Conservation (phyloP, 352 stramenopile genomes). For the Phytophthora sojae region DNA sequence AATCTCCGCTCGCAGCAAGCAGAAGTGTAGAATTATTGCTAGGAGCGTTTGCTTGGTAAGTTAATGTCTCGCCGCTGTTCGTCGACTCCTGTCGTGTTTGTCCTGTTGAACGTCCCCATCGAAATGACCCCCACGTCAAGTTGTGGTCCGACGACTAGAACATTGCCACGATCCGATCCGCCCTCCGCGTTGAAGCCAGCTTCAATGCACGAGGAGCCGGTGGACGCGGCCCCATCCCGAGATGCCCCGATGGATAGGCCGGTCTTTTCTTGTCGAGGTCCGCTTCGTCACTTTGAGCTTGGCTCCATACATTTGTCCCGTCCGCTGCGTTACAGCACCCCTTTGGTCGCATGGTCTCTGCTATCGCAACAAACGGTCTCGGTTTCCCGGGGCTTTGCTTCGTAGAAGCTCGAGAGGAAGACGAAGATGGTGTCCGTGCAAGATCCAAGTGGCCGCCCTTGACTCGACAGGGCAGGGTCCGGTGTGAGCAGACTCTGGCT, state of each 20-base stretch:
- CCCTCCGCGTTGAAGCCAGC: constrained; percentile 15
- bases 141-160: constrained; percentile 35
- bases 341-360: constrained; percentile 25
- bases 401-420: constrained; percentile 16
- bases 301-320: constrained; percentile 1
- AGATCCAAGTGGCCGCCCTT: constrained; percentile 3
- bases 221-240: constrained; percentile 33
- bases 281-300: constrained; percentile 15
- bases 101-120: constrained; percentile 5
- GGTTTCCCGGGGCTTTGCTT: constrained; percentile 11
- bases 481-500: constrained; percentile 24
- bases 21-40: background rate
- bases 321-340: constrained; percentile 26
- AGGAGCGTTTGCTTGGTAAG: too few species aligned
- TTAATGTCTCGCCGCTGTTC: too few species aligned
- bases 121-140: constrained; percentile 15
- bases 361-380: constrained; percentile 15
- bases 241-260: constrained; percentile 25
- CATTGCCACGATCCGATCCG: background rate
- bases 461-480: background rate
- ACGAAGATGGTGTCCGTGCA: constrained; percentile 13
- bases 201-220: constrained; percentile 23
- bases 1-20: background rate
- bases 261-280: constrained; percentile 17
- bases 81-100: constrained; percentile 3